Conservation (phyloP, 2,329 filamentous ascomycete genomes). For the Chaetomium strumarium region DNA sequence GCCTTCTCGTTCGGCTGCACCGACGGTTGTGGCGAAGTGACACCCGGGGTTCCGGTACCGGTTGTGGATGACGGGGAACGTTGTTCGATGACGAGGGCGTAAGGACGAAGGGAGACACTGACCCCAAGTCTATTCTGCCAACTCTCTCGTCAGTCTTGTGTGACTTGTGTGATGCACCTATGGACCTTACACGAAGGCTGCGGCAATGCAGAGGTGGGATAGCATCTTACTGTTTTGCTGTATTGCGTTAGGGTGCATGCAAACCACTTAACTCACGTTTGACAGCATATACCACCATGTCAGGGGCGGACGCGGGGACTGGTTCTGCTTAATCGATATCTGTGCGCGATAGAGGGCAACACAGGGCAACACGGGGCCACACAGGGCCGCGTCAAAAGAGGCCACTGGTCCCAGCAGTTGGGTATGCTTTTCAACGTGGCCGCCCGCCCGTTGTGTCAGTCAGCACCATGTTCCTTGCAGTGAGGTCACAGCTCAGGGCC, state of each 20-base stretch:
- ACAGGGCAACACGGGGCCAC: background rate
- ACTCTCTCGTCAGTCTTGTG: background rate
- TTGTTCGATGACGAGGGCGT: constrained; percentile 7
- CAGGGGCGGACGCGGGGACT: constrained; percentile 13
- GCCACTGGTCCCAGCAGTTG: constrained; percentile 12
- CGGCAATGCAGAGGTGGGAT: background rate
- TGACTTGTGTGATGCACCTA: background rate
- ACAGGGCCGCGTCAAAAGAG: constrained; percentile 1
- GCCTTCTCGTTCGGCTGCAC: background rate
- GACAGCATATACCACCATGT: constrained; percentile 20
- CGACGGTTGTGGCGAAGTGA: background rate
- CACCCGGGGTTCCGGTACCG: constrained; percentile 10
- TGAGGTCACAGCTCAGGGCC: constrained; percentile 15
- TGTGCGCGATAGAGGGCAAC: background rate
- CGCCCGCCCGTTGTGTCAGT: constrained; percentile 9
- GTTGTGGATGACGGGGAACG: background rate
- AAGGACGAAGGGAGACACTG: constrained; percentile 1
- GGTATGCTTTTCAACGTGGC: constrained; percentile 15
- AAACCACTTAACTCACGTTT: constrained; percentile 15
- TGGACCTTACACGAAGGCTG: constrained; percentile 10
- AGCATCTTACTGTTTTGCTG: constrained; percentile 5
- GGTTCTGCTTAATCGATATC: constrained; percentile 4
- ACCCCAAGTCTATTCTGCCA: background rate
- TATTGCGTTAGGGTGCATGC: constrained; percentile 2
- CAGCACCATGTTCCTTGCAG: constrained; percentile 13